Conservation (phyloP, 2,329 filamentous ascomycete species). For the Nigrospora osmanthi region DNA sequence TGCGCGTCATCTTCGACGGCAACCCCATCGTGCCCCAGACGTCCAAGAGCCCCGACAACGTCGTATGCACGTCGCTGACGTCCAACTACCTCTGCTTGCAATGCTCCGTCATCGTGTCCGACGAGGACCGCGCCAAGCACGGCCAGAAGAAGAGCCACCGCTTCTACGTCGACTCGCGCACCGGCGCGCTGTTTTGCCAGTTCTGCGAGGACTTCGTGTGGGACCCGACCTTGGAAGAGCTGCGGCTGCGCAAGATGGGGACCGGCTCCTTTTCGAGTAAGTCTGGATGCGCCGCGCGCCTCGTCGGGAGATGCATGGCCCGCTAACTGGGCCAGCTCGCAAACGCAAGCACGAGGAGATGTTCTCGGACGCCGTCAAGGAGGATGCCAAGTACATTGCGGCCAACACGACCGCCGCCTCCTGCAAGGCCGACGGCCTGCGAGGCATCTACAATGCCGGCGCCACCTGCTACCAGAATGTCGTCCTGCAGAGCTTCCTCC, state of each 20-base stretch:
- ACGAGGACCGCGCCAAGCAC: constrained; percentile 59
- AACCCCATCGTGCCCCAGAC: constrained; percentile 59
- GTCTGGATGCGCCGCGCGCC: constrained; percentile 11
- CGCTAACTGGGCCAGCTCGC: constrained; percentile 36
- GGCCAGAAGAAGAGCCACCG: constrained; percentile 62
- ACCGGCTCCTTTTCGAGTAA: constrained; percentile 58
- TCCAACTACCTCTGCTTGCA: constrained; percentile 67
- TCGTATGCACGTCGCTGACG: constrained; percentile 52
- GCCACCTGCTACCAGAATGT: constrained; percentile 98
- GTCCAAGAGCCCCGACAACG: constrained; percentile 48
- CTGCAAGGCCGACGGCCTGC: constrained; percentile 78
- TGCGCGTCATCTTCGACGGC: constrained; percentile 63
- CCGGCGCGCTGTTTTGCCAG: constrained; percentile 69
- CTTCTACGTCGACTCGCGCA: constrained; percentile 73
- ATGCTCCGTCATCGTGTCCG: constrained; percentile 61
- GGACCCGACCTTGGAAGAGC: constrained; percentile 71
- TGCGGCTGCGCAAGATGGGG: constrained; percentile 62
- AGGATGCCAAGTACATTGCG: constrained; percentile 70
- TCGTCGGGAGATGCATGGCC: background rate
- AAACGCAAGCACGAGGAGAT: constrained; percentile 73
- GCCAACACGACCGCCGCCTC: constrained; percentile 72
- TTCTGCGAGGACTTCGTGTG: constrained; percentile 78
- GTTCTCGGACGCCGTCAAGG: constrained; percentile 54
- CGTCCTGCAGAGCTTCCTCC: constrained; percentile 84
- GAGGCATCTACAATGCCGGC: constrained; percentile 95